Percentiles rank a stretch among this genome's conserved stretches.
These are phyloP conservation scores for Cyclostephanos tholiformis DNA, from an alignment of 108 stramenopile genomes.

Conservation along the genomic window DNA sequence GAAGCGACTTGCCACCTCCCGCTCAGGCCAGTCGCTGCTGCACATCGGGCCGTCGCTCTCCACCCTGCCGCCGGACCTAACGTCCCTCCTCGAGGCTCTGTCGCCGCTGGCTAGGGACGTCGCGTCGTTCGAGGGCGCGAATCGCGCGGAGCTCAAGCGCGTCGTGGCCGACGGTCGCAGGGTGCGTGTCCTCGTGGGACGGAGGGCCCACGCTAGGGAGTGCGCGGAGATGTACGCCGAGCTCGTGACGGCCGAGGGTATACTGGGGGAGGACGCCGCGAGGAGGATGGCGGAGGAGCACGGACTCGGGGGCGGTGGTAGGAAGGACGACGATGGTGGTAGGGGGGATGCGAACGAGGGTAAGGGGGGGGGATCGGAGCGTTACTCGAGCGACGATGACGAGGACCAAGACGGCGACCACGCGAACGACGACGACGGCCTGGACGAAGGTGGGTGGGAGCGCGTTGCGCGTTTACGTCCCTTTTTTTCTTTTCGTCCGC, in stretches of 20 bases:
- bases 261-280: slow-evolving; percentile 42
- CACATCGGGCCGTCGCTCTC: slow-evolving; percentile 81
- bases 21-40: slow-evolving; percentile 81
- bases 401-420: slow-evolving; percentile 3
- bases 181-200: slow-evolving; percentile 53
- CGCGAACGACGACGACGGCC: no score
- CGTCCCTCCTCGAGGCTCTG: slow-evolving; percentile 68
- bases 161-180: slow-evolving; percentile 54
- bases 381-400: slow-evolving; percentile 15
- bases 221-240: slow-evolving; percentile 76
- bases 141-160: slow-evolving; percentile 54
- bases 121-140: slow-evolving; percentile 53
- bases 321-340: background rate
- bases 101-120: slow-evolving; percentile 63
- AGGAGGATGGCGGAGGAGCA: background rate
- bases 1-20: slow-evolving; percentile 79
- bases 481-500: background rate
- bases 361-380: slow-evolving; percentile 3
- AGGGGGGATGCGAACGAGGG: slow-evolving; percentile 2
- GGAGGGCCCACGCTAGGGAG: slow-evolving; percentile 56
- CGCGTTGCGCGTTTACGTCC: background rate
- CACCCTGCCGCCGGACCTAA: slow-evolving; percentile 80
- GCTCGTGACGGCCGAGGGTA: slow-evolving; percentile 65
- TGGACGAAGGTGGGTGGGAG: no score
- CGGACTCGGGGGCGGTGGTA: background rate